phyloP scores from a whole-genome alignment of 495 filamentous ascomycete species.

The Pseudevernia furfuracea region DNA sequence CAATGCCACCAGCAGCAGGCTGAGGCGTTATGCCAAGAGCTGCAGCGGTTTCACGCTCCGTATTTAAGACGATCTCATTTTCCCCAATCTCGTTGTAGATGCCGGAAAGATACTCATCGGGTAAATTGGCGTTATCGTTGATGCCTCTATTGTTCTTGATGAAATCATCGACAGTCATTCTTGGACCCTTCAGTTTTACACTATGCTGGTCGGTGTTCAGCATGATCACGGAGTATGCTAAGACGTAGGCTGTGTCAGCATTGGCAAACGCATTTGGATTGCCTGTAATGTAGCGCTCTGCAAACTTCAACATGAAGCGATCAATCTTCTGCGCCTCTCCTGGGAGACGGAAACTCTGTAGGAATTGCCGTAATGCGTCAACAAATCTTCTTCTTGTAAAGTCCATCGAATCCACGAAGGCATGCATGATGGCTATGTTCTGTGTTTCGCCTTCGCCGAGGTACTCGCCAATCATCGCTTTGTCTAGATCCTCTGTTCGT shows the following conservation, averaged over 20 bases:
- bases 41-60: slow-evolving; percentile 80
- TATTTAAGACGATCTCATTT: slow-evolving; percentile 92
- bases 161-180: slow-evolving; percentile 95
- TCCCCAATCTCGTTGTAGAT: slow-evolving; percentile 88
- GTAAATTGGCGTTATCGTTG: slow-evolving; percentile 90
- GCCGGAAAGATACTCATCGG: slow-evolving; percentile 78
- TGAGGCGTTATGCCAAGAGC: slow-evolving; percentile 55
- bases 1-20: slow-evolving; percentile 61
- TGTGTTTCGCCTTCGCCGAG: slow-evolving; percentile 87
- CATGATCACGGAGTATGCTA: slow-evolving; percentile 94
- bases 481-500: slow-evolving; percentile 69
- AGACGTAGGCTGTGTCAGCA: slow-evolving; percentile 92
- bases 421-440: slow-evolving; percentile 96
- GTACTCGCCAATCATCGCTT: slow-evolving; percentile 87
- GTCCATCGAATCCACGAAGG: slow-evolving; percentile 92
- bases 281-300: slow-evolving; percentile 84
- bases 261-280: slow-evolving; percentile 98
- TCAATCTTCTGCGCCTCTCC: slow-evolving; percentile 99
- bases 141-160: slow-evolving; percentile 98
- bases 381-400: slow-evolving; percentile 91
- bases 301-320: slow-evolving; percentile 99
- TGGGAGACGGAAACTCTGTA: slow-evolving; percentile 90
- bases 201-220: slow-evolving; percentile 96
- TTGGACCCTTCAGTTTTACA: slow-evolving; percentile 62
- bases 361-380: slow-evolving; percentile 79